Evolutionary conservation across 2,329 filamentous ascomycete species (phyloP).

Genomic region (Raffaelea deltoideospora): DNA sequence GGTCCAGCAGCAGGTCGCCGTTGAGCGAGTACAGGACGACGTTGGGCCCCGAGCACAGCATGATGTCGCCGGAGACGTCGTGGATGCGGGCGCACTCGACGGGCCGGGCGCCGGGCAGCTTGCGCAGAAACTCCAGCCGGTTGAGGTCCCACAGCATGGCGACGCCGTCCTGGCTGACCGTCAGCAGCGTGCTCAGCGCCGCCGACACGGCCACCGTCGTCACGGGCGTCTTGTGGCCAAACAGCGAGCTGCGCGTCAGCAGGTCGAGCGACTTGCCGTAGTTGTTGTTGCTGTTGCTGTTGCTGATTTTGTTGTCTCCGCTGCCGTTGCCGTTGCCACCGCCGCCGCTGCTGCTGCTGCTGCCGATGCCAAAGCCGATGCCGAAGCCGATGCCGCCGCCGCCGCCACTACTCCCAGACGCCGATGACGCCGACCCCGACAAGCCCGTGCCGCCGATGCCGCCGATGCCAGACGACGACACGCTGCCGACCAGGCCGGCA

Average conservation of each 20-base stretch:
- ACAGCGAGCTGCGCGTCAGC: constrained; percentile 62
- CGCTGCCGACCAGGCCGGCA: too few relatives aligned
- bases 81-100: constrained; percentile 73
- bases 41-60: constrained; percentile 63
- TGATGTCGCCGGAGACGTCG: constrained; percentile 78
- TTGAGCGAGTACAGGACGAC: constrained; percentile 78
- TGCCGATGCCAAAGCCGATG: too few relatives aligned
- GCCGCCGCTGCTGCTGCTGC: too few relatives aligned
- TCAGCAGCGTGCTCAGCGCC: constrained; percentile 77
- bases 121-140: constrained; percentile 69
- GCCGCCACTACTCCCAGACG: not conserved
- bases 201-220: constrained; percentile 72
- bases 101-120: constrained; percentile 39
- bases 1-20: constrained; percentile 65
- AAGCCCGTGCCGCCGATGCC: too few relatives aligned
- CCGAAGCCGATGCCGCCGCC: too few relatives aligned
- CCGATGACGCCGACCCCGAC: too few relatives aligned
- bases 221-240: constrained; percentile 78
- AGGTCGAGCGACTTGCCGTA: constrained; percentile 60
- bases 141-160: constrained; percentile 88
- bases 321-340: not conserved
- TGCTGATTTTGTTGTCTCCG: not conserved
- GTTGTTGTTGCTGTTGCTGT: constrained; percentile 7
- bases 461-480: too few relatives aligned
- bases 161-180: constrained; percentile 66